These are phyloP conservation scores for Salix koriyanagi DNA, from an alignment of 345 rosid species.

Conservation along the genomic window DNA sequence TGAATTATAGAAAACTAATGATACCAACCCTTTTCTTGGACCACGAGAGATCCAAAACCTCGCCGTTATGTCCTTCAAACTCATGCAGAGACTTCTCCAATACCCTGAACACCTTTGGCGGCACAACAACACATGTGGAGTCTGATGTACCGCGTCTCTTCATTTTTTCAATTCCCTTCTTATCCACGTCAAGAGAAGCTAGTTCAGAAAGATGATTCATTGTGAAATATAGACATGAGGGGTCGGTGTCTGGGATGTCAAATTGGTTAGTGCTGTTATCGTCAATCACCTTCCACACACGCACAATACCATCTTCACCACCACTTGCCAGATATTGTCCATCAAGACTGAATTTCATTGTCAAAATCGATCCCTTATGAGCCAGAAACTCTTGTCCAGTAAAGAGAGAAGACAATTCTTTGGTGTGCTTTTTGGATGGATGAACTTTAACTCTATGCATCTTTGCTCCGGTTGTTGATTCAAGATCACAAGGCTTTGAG, in stretches of 20 bases:
- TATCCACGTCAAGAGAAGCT: conserved; percentile 41
- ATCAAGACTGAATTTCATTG: conserved; percentile 74
- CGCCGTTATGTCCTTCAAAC: conserved; percentile 59
- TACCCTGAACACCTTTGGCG: conserved; percentile 54
- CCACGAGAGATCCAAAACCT: conserved; percentile 79
- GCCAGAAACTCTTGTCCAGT: conserved; percentile 68
- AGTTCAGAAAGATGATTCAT: conserved; percentile 46
- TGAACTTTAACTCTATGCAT: conserved; percentile 24
- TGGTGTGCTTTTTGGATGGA: conserved; percentile 41
- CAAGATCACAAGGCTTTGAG: conserved; percentile 24
- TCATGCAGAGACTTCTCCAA: conserved; percentile 65
- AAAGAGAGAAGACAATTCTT: conserved; percentile 65
- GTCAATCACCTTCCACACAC: conserved; percentile 68
- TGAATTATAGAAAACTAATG: background rate
- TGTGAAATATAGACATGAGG: conserved; percentile 48
- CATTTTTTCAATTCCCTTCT: conserved; percentile 32
- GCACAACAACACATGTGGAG: conserved; percentile 57
- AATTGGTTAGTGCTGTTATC: conserved; percentile 45
- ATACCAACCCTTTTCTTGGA: conserved; percentile 64
- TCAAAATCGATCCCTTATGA: conserved; percentile 62
- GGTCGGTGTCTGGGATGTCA: conserved; percentile 41
- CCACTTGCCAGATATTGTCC: conserved; percentile 68
- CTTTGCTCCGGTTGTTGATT: conserved; percentile 27
- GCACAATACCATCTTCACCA: conserved; percentile 66
- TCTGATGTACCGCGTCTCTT: conserved; percentile 48